These are phyloP conservation scores for Penicillium taxi DNA, from an alignment of 495 filamentous ascomycete species.

Conservation along the genomic window DNA sequence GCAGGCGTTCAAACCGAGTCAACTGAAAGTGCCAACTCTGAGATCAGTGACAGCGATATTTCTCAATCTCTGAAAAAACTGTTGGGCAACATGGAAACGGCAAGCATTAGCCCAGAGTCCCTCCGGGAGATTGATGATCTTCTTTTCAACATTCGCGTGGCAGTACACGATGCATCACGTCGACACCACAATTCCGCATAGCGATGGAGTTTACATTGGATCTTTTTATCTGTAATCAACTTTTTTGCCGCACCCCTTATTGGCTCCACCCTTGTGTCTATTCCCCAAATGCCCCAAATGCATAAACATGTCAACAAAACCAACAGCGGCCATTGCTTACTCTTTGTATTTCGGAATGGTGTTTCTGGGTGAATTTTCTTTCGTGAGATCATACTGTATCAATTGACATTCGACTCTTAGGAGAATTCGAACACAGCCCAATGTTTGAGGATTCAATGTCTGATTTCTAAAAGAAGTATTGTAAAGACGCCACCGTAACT, in stretches of 20 bases:
- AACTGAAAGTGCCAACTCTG: conserved; percentile 1
- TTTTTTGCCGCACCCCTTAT: conserved; percentile 10
- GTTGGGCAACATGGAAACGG: conserved; percentile 43
- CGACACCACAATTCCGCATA: conserved; percentile 39
- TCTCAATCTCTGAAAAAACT: conserved; percentile 42
- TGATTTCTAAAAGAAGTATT: too few relatives aligned
- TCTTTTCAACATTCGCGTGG: conserved; percentile 58
- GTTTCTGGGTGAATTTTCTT: background rate
- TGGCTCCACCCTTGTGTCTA: conserved; percentile 9
- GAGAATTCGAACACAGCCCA: too few relatives aligned
- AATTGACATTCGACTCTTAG: too few relatives aligned
- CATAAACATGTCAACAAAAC: conserved; percentile 15
- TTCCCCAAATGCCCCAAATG: conserved; percentile 22
- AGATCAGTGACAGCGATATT: conserved; percentile 25
- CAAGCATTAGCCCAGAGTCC: conserved; percentile 42
- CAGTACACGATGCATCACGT: conserved; percentile 53
- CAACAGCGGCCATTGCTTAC: conserved; percentile 10
- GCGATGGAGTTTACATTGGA: conserved; percentile 32
- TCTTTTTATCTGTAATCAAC: conserved; percentile 11
- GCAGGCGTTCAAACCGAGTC: conserved; percentile 16
- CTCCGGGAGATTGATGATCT: conserved; percentile 56
- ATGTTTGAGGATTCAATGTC: too few relatives aligned
- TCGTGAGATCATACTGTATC: too few relatives aligned
- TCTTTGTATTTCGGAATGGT: background rate
- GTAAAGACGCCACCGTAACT: too few relatives aligned